phyloP scores from a whole-genome alignment of 129 eudicot species.

The Lactuca saligna region DNA sequence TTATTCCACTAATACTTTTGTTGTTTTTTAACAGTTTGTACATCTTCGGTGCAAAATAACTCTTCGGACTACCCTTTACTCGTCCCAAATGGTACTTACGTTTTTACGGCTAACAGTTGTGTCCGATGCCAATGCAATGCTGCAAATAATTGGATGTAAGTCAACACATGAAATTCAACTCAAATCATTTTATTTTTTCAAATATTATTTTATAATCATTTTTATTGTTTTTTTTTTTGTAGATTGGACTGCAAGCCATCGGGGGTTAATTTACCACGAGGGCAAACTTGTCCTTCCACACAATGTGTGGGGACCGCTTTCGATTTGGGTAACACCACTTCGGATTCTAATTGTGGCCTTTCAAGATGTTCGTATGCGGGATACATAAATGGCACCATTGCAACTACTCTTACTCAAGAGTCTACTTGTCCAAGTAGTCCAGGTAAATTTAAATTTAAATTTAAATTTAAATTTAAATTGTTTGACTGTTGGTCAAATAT shows the following conservation, averaged over 20 bases:
- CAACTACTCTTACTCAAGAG: slow-evolving; percentile 31
- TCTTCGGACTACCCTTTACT: slow-evolving; percentile 76
- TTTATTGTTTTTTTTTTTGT: slow-evolving; percentile 5
- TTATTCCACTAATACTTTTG: not conserved
- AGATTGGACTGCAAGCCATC: slow-evolving; percentile 74
- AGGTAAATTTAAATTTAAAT: no score
- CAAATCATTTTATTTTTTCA: not conserved
- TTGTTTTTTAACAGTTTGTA: slow-evolving; percentile 48
- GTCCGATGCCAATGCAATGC: slow-evolving; percentile 63
- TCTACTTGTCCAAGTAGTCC: slow-evolving; percentile 66
- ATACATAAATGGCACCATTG: slow-evolving; percentile 40
- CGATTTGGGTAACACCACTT: slow-evolving; percentile 52
- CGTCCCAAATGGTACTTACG: slow-evolving; percentile 54
- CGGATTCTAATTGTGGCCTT: slow-evolving; percentile 46
- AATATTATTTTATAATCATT: not conserved
- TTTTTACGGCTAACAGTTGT: slow-evolving; percentile 54
- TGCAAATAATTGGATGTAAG: slow-evolving; percentile 70
- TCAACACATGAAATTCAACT: slow-evolving; percentile 15
- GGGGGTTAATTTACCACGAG: slow-evolving; percentile 25
- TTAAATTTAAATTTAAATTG: not conserved
- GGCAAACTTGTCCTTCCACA: slow-evolving; percentile 48
- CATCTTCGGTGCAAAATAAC: slow-evolving; percentile 38
- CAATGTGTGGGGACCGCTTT: slow-evolving; percentile 46
- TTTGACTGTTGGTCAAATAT: not conserved
- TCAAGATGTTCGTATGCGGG: slow-evolving; percentile 76